phyloP scores from a whole-genome alignment of 805 yeast species.

The Candida sithepensis region DNA sequence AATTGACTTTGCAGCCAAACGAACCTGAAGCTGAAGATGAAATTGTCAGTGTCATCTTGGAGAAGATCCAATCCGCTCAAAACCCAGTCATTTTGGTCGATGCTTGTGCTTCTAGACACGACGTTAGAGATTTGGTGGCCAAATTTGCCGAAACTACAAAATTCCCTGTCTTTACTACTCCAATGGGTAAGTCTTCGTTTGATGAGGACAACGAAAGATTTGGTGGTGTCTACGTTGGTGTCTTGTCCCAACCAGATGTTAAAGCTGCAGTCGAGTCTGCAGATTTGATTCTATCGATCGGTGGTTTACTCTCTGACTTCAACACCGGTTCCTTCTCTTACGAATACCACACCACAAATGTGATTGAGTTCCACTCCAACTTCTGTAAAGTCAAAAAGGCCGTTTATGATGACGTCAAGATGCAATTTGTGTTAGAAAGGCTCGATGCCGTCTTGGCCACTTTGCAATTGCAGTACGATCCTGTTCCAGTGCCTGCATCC shows the following conservation, averaged over 20 bases:
- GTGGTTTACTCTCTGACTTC: constrained; percentile 83
- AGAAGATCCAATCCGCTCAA: constrained; percentile 52
- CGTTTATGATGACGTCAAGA: constrained; percentile 67
- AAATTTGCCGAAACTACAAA: constrained; percentile 62
- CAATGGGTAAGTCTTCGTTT: constrained; percentile 84
- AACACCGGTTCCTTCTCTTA: constrained; percentile 86
- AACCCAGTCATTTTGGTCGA: constrained; percentile 78
- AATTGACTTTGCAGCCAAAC: constrained; percentile 54
- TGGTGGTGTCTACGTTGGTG: constrained; percentile 85
- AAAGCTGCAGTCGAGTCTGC: constrained; percentile 68
- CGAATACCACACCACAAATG: constrained; percentile 68
- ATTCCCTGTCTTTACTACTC: constrained; percentile 82
- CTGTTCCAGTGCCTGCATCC: constrained; percentile 52
- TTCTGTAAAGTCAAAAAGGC: constrained; percentile 68
- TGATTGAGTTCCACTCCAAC: constrained; percentile 77
- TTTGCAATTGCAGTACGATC: constrained; percentile 37
- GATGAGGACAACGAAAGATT: constrained; percentile 70
- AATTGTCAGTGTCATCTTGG: constrained; percentile 50
- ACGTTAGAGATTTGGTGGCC: constrained; percentile 59
- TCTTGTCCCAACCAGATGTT: constrained; percentile 70
- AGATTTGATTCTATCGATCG: constrained; percentile 74
- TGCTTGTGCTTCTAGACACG: constrained; percentile 83
- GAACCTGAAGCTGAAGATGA: constrained; percentile 61
- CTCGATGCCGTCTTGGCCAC: constrained; percentile 36
- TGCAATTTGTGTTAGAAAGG: constrained; percentile 52